Conservation (phyloP, 441 rosid species). For the Omphalea diandra region DNA sequence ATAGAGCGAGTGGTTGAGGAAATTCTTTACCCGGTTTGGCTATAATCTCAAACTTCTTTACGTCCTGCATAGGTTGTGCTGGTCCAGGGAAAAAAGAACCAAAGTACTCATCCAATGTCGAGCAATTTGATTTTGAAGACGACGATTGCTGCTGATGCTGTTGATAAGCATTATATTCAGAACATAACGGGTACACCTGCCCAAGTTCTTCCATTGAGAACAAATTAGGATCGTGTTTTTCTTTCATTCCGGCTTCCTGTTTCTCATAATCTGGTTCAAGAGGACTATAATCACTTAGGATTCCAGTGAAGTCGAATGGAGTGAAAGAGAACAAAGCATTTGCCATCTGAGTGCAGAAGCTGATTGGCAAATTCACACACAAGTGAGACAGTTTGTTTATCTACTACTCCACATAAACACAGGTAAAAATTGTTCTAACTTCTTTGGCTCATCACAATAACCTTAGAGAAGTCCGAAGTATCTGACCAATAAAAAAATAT, state of each 20-base stretch:
- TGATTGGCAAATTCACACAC: slow-evolving; percentile 15
- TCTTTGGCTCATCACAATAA: neutral
- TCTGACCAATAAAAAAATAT: neutral
- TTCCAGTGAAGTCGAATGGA: slow-evolving; percentile 31
- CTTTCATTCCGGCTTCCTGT: slow-evolving; percentile 12
- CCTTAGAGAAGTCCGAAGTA: slow-evolving; percentile 14
- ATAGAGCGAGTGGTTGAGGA: slow-evolving; percentile 13
- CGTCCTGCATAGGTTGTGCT: slow-evolving; percentile 13
- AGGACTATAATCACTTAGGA: slow-evolving; percentile 19
- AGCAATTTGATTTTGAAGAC: slow-evolving; percentile 17
- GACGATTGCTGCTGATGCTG: slow-evolving; percentile 4
- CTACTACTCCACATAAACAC: slow-evolving; percentile 5
- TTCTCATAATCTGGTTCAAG: slow-evolving; percentile 14
- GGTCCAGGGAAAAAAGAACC: slow-evolving; percentile 24
- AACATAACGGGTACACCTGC: slow-evolving; percentile 11
- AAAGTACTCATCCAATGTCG: slow-evolving; percentile 13
- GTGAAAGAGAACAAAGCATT: slow-evolving; percentile 25
- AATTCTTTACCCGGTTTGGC: slow-evolving; percentile 3
- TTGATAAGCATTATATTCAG: slow-evolving; percentile 10
- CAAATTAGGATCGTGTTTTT: slow-evolving; percentile 11
- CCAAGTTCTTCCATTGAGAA: slow-evolving; percentile 25
- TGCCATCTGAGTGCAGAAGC: slow-evolving; percentile 24
- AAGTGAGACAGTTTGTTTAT: slow-evolving; percentile 1
- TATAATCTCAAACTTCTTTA: slow-evolving; percentile 16
- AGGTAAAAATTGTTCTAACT: neutral